Conservation (phyloP, 169 alveolate genomes). For the Perkinsus marinus region DNA sequence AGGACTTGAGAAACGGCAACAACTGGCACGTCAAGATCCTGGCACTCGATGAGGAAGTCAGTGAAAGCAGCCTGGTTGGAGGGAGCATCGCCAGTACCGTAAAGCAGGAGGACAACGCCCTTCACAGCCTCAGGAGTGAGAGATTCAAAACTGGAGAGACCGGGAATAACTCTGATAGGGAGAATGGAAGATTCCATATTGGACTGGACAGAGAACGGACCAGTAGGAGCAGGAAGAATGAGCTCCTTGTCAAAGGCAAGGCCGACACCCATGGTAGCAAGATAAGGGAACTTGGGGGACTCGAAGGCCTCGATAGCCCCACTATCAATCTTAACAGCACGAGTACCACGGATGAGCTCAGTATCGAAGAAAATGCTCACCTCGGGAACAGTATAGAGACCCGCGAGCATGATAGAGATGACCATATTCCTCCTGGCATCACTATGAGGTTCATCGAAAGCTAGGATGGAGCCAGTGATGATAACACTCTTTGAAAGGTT, state of each 20-base stretch:
- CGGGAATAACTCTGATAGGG: neutral
- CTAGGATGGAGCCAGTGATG: conserved; percentile 60
- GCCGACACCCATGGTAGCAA: neutral
- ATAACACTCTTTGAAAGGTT: conserved; percentile 56
- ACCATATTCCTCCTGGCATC: conserved; percentile 60
- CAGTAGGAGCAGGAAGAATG: neutral
- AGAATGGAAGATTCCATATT: neutral
- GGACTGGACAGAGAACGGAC: neutral
- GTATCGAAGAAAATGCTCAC: conserved; percentile 50
- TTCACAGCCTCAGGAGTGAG: neutral
- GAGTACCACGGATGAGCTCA: conserved; percentile 50
- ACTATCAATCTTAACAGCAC: conserved; percentile 26
- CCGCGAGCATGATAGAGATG: conserved; percentile 56
- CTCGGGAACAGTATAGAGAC: conserved; percentile 57
- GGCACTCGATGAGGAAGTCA: neutral
- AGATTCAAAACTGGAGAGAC: neutral
- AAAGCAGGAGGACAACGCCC: neutral
- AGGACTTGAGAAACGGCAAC: neutral
- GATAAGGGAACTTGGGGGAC: neutral
- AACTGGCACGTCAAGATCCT: neutral
- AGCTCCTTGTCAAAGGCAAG: neutral
- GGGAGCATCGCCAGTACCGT: conserved; percentile 2
- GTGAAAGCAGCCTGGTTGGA: neutral
- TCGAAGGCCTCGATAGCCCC: neutral
- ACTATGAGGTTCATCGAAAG: conserved; percentile 45